phyloP scores from a whole-genome alignment of 2,329 filamentous ascomycete species.

The Teratosphaeria epicoccoides region DNA sequence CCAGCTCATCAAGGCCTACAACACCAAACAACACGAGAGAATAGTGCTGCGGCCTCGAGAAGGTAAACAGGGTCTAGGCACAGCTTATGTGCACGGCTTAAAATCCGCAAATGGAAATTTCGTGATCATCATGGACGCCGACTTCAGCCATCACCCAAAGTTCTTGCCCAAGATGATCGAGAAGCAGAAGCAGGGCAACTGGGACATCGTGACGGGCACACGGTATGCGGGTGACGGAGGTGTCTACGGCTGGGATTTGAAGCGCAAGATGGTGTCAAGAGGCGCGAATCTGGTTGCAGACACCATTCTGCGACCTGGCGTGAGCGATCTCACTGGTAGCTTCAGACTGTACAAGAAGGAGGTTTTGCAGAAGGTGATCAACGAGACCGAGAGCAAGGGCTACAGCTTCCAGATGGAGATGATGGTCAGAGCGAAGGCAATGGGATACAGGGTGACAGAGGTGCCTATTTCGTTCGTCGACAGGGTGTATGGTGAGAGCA shows the following conservation, averaged over 20 bases:
- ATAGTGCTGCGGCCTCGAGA: slow-evolving; percentile 78
- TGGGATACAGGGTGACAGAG: slow-evolving; percentile 89
- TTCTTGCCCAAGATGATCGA: slow-evolving; percentile 94
- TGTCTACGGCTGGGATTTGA: slow-evolving; percentile 93
- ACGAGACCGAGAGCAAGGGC: slow-evolving; percentile 85
- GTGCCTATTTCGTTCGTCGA: slow-evolving; percentile 96
- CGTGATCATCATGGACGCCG: slow-evolving; percentile 99
- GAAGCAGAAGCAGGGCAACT: slow-evolving; percentile 64
- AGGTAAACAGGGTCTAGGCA: slow-evolving; percentile 94
- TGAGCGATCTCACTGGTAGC: slow-evolving; percentile 89
- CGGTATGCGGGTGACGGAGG: slow-evolving; percentile 78
- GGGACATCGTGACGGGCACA: slow-evolving; percentile 95
- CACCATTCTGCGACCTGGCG: slow-evolving; percentile 81
- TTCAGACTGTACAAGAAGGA: slow-evolving; percentile 90
- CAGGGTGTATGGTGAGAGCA: slow-evolving; percentile 86
- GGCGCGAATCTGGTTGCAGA: slow-evolving; percentile 94
- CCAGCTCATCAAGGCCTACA: slow-evolving; percentile 80
- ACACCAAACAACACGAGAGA: slow-evolving; percentile 39
- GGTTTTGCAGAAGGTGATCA: slow-evolving; percentile 81
- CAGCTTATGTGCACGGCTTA: slow-evolving; percentile 89
- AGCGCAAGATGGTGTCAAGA: slow-evolving; percentile 62
- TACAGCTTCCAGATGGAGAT: slow-evolving; percentile 99
- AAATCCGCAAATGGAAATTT: slow-evolving; percentile 86
- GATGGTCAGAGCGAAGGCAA: slow-evolving; percentile 93
- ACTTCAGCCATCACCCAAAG: slow-evolving; percentile 98